Conservation (phyloP, 805 yeast genomes). For the Groenewaldozyma salmanticensis region DNA sequence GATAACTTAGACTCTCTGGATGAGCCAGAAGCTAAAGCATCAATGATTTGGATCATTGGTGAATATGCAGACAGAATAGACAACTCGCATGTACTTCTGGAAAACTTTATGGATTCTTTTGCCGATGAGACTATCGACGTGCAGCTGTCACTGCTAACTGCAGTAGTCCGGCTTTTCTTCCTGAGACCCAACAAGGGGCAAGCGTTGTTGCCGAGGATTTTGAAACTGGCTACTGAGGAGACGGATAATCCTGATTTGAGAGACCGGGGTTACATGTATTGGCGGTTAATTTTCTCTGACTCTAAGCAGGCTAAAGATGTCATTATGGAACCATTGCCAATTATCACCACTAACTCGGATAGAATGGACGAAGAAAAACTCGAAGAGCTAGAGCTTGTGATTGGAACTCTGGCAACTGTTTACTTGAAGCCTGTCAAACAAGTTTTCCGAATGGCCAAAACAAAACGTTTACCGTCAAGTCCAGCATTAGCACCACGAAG, state of each 20-base stretch:
- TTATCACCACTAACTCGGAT: slow-evolving; percentile 57
- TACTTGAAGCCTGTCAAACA: slow-evolving; percentile 77
- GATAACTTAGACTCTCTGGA: slow-evolving; percentile 42
- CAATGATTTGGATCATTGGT: slow-evolving; percentile 80
- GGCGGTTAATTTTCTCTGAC: slow-evolving; percentile 52
- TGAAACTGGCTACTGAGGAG: slow-evolving; percentile 65
- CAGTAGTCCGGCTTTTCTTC: slow-evolving; percentile 60
- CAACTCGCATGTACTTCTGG: slow-evolving; percentile 33
- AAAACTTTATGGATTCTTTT: slow-evolving; percentile 37
- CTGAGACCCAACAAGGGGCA: slow-evolving; percentile 47
- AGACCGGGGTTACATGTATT: slow-evolving; percentile 76
- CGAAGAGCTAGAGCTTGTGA: slow-evolving; percentile 73
- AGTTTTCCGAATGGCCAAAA: slow-evolving; percentile 59
- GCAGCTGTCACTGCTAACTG: slow-evolving; percentile 63
- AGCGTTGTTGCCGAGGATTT: slow-evolving; percentile 43
- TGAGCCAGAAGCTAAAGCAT: slow-evolving; percentile 70
- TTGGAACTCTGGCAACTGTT: slow-evolving; percentile 75
- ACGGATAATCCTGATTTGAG: slow-evolving; percentile 76
- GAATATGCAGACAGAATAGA: slow-evolving; percentile 47
- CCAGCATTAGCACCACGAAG: slow-evolving; percentile 34
- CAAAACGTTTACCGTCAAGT: slow-evolving; percentile 40
- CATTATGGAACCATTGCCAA: slow-evolving; percentile 52
- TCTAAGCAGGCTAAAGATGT: slow-evolving; percentile 40
- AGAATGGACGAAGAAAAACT: slow-evolving; percentile 57
- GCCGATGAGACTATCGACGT: slow-evolving; percentile 62